Evolutionary conservation across 768 basidiomycete species (phyloP), one percentile per base, ranked within the genome.

Genomic region (Serpula lacrymans): DNA sequence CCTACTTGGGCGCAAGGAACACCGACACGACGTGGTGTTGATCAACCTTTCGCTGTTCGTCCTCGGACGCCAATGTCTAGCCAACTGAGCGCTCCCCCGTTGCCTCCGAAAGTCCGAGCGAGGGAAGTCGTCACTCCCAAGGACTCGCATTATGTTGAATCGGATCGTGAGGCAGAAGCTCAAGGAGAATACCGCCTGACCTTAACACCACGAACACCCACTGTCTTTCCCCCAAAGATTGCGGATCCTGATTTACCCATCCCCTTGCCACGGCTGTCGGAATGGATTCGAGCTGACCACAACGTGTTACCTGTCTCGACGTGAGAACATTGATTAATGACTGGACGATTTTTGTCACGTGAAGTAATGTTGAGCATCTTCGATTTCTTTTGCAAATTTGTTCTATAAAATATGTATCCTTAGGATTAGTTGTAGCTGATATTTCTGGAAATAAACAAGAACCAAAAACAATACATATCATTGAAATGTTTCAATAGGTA

Each of bases 201-300:
- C 3, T 39, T 40, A 42, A 47, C 42, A 11, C 48, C 50, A 12
- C 42, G 23, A 4, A 47, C 52, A 7, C 41, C 47, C 1, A 46
- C 47, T 1, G 45, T 60, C 14, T 77, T 78, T 57, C 71, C 74
- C 16, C 60, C 57, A 34, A 55, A 50, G 34, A 61, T 71, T 25
- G 52, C 57, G 5, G 60, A 84, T 49, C 64, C 74, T 31, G 74
- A 84, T 56, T 50, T 69, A 45, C 80, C 81, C 5, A 75, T 84
- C 36, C 75, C 78, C 7, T 66, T 71, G 43, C 72, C 77, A 21
- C 60, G 60, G 28, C 55, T 65, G 27, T 76, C 74, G 4, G 60
- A 77, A 49, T 80, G 80, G 78, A 59, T 79, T 23, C 64, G 65
- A 13, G 78, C 76, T 1, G 70, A 74, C 20, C 51, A 59, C 21